Conservation (phyloP, 139 green algal species). For the Chlorella sorokiniana region DNA sequence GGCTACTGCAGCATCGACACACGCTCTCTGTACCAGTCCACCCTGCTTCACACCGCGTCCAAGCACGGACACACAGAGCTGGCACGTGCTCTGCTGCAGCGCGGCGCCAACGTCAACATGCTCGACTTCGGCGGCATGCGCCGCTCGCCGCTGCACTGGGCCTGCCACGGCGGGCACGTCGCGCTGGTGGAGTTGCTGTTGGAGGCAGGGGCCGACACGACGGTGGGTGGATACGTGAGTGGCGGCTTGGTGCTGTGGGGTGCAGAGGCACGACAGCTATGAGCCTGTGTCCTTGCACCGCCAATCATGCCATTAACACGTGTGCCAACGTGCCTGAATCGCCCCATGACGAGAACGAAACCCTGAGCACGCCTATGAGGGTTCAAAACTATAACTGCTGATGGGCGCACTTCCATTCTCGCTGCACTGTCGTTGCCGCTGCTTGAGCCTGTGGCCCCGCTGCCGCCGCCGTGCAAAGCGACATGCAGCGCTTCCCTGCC, state of each 20-base stretch:
- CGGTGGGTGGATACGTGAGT: not conserved
- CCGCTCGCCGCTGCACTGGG: constrained; percentile 17
- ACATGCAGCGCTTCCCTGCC: not conserved
- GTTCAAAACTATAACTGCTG: constrained; percentile 29
- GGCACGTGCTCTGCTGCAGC: not conserved
- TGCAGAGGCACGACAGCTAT: too few relatives aligned
- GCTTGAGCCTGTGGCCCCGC: not conserved
- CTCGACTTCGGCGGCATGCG: constrained; percentile 25
- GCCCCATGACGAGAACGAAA: not conserved
- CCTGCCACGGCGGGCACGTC: constrained; percentile 22
- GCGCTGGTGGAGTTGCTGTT: constrained; percentile 15
- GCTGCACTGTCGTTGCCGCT: not conserved
- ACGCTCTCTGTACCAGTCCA: constrained; percentile 1
- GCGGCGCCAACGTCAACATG: not conserved
- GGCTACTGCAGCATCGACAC: constrained; percentile 7
- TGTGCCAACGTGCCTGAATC: too few relatives aligned
- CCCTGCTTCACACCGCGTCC: constrained; percentile 6
- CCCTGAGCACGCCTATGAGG: constrained; percentile 9
- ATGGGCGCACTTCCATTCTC: not conserved
- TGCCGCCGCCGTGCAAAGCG: not conserved
- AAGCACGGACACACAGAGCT: not conserved
- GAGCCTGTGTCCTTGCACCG: too few relatives aligned
- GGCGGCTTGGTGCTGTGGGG: not conserved
- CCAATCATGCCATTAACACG: too few relatives aligned
- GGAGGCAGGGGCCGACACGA: not conserved